Percentiles rank a stretch among this genome's conserved stretches.
Evolutionary conservation across 371 early-diverging fungal genomes (phyloP).

Genomic region (Batrachochytrium dendrobatidis): DNA sequence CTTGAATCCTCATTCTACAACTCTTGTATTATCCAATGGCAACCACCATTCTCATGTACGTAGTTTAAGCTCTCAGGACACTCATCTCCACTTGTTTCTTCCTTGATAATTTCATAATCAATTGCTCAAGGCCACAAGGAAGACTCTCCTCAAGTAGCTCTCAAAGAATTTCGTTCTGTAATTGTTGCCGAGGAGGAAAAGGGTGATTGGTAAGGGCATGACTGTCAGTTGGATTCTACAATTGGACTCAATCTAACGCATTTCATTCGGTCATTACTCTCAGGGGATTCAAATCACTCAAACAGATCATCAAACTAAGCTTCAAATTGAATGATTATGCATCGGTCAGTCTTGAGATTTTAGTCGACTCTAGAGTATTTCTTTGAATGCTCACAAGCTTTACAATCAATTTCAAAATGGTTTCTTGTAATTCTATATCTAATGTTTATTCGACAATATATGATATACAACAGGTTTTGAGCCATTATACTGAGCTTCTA

Average conservation of each 20-base stretch:
- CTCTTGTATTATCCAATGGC: too few relatives aligned
- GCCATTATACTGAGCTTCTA: slow-evolving; percentile 69
- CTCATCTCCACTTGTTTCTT: too few relatives aligned
- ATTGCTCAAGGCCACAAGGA: slow-evolving; percentile 46
- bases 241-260: neutral
- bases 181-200: slow-evolving; percentile 73
- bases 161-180: slow-evolving; percentile 72
- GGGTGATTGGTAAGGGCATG: slow-evolving; percentile 66
- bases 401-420: neutral
- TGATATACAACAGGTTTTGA: slow-evolving; percentile 50
- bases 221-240: neutral
- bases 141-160: slow-evolving; percentile 70
- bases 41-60: too few relatives aligned
- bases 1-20: too few relatives aligned
- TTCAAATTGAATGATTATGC: slow-evolving; percentile 61
- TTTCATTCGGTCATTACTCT: neutral
- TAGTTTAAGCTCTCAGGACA: too few relatives aligned
- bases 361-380: neutral
- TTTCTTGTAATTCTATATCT: neutral
- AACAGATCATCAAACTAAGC: slow-evolving; percentile 86
- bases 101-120: too few relatives aligned
- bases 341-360: slow-evolving; percentile 38
- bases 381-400: neutral
- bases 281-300: slow-evolving; percentile 92
- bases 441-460: neutral